These are phyloP conservation scores for Calonectria multiphialidica DNA, from an alignment of 2,329 filamentous ascomycete species.

Conservation along the genomic window DNA sequence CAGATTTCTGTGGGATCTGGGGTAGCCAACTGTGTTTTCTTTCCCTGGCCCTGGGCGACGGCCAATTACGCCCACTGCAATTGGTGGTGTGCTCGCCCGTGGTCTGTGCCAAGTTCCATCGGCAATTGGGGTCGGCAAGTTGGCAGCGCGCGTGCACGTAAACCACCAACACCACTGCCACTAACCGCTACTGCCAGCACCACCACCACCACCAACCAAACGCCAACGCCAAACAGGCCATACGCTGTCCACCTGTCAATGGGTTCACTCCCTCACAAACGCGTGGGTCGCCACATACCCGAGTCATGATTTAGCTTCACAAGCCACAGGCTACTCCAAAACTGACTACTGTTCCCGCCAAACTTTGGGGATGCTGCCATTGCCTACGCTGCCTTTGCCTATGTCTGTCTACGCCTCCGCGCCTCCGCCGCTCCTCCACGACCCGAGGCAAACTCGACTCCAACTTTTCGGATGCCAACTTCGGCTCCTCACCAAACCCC, in stretches of 20 bases:
- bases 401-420: too few relatives aligned
- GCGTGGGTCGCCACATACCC: background rate
- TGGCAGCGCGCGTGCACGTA: background rate
- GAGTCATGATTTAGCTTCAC: background rate
- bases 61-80: constrained; percentile 17
- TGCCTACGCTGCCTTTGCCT: too few relatives aligned
- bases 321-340: background rate
- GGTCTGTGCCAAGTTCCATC: constrained; percentile 39
- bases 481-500: constrained; percentile 56
- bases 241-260: too few relatives aligned
- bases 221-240: background rate
- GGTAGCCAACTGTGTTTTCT: constrained; percentile 3
- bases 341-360: background rate
- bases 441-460: constrained; percentile 9
- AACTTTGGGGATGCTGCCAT: background rate
- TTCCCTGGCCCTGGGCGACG: constrained; percentile 16
- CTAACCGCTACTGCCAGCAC: too few relatives aligned
- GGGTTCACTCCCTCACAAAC: background rate
- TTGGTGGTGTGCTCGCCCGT: constrained; percentile 12
- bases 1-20: constrained; percentile 20
- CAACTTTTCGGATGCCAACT: constrained; percentile 2
- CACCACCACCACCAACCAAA: too few relatives aligned
- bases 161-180: background rate
- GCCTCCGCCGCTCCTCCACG: background rate
- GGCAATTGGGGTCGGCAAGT: constrained; percentile 44